Evolutionary conservation across 139 green algal genomes (phyloP), one percentile per base, ranked within the genome.

Genomic region (Diplosphaera chodatii): DNA sequence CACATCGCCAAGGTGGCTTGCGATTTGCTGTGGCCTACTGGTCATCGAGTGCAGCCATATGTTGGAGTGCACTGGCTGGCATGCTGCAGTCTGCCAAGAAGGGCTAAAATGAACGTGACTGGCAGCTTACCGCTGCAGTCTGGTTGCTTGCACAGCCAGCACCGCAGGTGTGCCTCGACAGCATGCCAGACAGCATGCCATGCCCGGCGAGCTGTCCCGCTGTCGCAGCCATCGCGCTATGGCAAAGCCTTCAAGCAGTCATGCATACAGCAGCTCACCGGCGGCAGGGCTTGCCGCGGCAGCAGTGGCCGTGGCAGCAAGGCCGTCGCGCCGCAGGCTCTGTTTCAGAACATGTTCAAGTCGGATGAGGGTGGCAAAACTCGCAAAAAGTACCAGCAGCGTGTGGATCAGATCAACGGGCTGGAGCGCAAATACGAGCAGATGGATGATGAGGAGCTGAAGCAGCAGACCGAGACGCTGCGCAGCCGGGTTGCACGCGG

Each of bases 381-480:
- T 0, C 69, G 78, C 28, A 82, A 79, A 66, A 71, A 67, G 59
- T 84, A 84, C 48, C 65, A 84, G 56, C 31, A 40, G 18, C 74
- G 73, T 8, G 94, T 98, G 55, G 88, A 95, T 63, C 55, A 82
- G 29, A 92, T 98, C 71, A 98, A 95, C 76, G 87, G 82, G 5
- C 80, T 98, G 75, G 92, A 96, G 81, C 77, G 84, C 3, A 29
- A 70, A 15, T 91, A 96, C 77, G 69, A 92, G 77, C 32, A 67
- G 5, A 80, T 97, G 5, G 82, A 66, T 27, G 89, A 98, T 62
- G 89, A 94, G 1, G 63, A 96, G 77, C 86, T 99, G 64, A 75
- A 85, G 1, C 79, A 63, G 1, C 93, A 93, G 80, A 98, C 94
- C 1, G 23, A 72, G 37, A 84, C 93, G 55, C 85, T 99, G 25